A percentile compares a stretch with the other conserved stretches of the same genome.
Conservation (phyloP, 2,329 filamentous ascomycete species). For the Pezicula neosporulosa region DNA sequence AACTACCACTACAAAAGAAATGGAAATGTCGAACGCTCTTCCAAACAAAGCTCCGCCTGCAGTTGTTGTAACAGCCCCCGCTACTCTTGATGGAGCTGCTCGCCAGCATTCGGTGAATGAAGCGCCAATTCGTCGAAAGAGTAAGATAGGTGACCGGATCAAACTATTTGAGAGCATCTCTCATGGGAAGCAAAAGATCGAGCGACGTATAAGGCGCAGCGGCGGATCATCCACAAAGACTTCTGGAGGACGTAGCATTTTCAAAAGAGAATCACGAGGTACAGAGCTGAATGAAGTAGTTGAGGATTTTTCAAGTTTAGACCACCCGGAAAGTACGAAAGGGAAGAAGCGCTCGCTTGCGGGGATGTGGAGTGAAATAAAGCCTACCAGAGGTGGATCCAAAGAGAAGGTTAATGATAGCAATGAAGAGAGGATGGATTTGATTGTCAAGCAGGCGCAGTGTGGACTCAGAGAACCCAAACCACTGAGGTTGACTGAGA, state of each 20-base stretch:
- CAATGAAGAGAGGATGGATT: conserved; percentile 3
- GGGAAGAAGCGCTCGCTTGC: conserved; percentile 5
- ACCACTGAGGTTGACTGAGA: conserved; percentile 22
- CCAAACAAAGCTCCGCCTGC: background rate
- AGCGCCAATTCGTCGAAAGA: conserved; percentile 4
- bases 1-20: background rate
- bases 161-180: conserved; percentile 18
- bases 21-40: background rate
- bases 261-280: background rate
- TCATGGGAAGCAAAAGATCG: background rate
- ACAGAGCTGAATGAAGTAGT: conserved; percentile 9
- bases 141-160: conserved; percentile 20
- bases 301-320: conserved; percentile 2
- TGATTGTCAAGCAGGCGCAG: conserved; percentile 25
- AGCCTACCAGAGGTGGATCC: background rate
- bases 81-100: background rate
- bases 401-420: background rate
- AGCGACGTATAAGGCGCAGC: conserved; percentile 2
- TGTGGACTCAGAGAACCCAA: conserved; percentile 25
- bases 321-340: background rate
- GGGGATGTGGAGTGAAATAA: conserved; percentile 10
- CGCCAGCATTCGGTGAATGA: background rate
- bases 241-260: background rate
- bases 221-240: conserved; percentile 8
- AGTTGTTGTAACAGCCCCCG: background rate